phyloP scores from a whole-genome alignment of 2,329 filamentous ascomycete species.

The Fusarium buharicum region DNA sequence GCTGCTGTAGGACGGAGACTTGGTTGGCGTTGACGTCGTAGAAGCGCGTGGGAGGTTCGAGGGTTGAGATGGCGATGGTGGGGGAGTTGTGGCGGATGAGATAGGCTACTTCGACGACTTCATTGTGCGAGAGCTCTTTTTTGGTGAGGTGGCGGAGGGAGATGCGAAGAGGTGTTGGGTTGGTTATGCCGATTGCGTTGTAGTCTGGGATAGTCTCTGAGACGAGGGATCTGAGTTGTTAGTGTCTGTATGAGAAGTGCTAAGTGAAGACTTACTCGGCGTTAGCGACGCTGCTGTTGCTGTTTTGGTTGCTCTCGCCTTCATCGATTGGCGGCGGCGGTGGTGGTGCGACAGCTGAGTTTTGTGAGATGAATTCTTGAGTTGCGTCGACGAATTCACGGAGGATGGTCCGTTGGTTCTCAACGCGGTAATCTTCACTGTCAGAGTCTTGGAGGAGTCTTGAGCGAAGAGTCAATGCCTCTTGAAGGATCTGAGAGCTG shows the following conservation, averaged over 20 bases:
- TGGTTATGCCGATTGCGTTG: constrained; percentile 43
- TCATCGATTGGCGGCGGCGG: constrained; percentile 18
- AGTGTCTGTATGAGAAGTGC: not conserved
- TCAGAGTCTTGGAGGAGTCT: constrained; percentile 31
- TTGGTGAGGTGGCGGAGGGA: constrained; percentile 43
- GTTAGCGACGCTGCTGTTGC: constrained; percentile 15
- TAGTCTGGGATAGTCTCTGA: constrained; percentile 43
- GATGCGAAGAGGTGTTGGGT: constrained; percentile 41
- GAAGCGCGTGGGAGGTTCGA: constrained; percentile 43
- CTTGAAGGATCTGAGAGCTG: constrained; percentile 45
- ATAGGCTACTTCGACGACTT: constrained; percentile 39
- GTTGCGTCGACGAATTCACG: constrained; percentile 40
- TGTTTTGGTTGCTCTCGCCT: constrained; percentile 9
- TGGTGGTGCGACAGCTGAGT: constrained; percentile 19
- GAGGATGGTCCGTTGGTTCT: constrained; percentile 29
- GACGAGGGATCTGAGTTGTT: constrained; percentile 35
- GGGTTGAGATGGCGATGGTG: constrained; percentile 40
- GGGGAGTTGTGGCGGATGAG: constrained; percentile 32
- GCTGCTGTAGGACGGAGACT: constrained; percentile 33
- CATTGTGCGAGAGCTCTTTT: constrained; percentile 42
- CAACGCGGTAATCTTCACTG: constrained; percentile 37
- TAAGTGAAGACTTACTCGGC: constrained; percentile 19
- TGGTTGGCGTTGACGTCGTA: constrained; percentile 40
- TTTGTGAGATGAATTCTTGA: constrained; percentile 42
- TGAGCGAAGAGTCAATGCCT: constrained; percentile 35